Percentiles rank a stretch among this genome's conserved stretches.
These are phyloP conservation scores for Phytophthora podocarpi DNA, from an alignment of 352 stramenopile species.

Conservation along the genomic window DNA sequence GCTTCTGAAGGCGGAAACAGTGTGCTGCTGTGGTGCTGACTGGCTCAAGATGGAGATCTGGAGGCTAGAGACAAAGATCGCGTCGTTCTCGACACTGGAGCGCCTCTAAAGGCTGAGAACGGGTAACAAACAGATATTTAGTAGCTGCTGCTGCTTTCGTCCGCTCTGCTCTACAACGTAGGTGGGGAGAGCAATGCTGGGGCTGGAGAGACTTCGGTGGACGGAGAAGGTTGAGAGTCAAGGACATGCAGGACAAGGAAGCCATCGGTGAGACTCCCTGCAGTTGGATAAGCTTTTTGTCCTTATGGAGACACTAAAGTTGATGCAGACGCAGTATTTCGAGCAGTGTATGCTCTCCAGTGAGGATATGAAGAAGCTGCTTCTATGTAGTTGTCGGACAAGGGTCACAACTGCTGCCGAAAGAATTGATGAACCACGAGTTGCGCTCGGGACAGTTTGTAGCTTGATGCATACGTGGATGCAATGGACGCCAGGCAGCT, in stretches of 20 bases:
- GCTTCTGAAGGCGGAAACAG: neutral
- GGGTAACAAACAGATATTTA: slow-evolving; percentile 19
- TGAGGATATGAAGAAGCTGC: slow-evolving; percentile 61
- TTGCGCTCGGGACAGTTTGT: slow-evolving; percentile 47
- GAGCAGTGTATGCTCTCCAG: slow-evolving; percentile 54
- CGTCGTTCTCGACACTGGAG: slow-evolving; percentile 33
- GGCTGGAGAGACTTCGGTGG: slow-evolving; percentile 53
- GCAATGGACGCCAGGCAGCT: slow-evolving; percentile 45
- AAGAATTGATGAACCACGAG: slow-evolving; percentile 47
- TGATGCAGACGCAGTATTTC: slow-evolving; percentile 58
- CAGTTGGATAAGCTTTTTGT: neutral
- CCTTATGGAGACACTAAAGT: slow-evolving; percentile 27
- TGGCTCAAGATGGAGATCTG: neutral
- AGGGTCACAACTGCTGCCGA: slow-evolving; percentile 42
- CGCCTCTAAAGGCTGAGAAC: slow-evolving; percentile 2
- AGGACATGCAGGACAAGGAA: slow-evolving; percentile 62
- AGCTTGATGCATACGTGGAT: slow-evolving; percentile 47
- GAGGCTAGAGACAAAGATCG: slow-evolving; percentile 4
- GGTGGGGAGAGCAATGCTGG: slow-evolving; percentile 55
- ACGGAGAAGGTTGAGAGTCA: slow-evolving; percentile 56
- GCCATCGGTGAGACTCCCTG: slow-evolving; percentile 40
- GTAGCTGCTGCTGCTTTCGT: slow-evolving; percentile 61
- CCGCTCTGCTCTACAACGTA: slow-evolving; percentile 60
- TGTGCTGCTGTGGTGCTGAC: slow-evolving; percentile 62
- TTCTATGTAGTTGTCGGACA: slow-evolving; percentile 51